Evolutionary conservation across 768 basidiomycete genomes (phyloP), one percentile per base, ranked within the genome.

Genomic region (Termitomyces sp.): DNA sequence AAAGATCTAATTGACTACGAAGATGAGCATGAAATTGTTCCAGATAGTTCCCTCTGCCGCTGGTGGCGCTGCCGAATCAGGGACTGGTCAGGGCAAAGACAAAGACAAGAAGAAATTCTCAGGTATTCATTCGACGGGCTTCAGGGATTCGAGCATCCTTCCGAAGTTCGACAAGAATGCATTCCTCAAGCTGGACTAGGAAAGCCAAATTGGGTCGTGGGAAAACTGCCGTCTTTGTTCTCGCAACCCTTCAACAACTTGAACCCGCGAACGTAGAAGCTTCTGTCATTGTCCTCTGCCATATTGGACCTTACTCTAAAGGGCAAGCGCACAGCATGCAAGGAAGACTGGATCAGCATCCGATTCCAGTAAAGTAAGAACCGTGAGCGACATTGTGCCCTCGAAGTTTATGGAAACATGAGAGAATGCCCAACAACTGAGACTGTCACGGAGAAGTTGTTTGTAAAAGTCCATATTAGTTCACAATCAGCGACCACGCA

Each of bases 151-250:
- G 97, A 99, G 74, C 97, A 99, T 76, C 97, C 97, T 55, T 98
- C 96, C 51, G 97, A 99, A 98, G 97, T 99, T 62, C 97, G 98
- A 78, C 97, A 99, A 80, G 97, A 99, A 80, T 98, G 97, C 74
- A 98, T 99, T 66, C 97, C 97, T 46, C 97, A 99, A 77, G 96
- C 97, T 57, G 97, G 98, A 65, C 82, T 99, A 54, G 97, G 97
- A 61, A 98, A 76, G 97, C 97, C 61, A 99, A 98, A 76, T 99
- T 97, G 47, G 97, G 97, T 68, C 90, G 94, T 69, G 93, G 94
- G 68, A 99, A 99, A 80, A 99, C 97, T 20, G 97, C 97, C 24
- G 97, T 99, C 61, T 99, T 99, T 72, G 97, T 99, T 65, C 84
- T 98, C 62, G 95, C 97, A 39, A 96, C 94, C 24, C 83, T 99